Evolutionary conservation across 106 monocot species (phyloP).

Genomic region (Dactylorhiza incarnata): DNA sequence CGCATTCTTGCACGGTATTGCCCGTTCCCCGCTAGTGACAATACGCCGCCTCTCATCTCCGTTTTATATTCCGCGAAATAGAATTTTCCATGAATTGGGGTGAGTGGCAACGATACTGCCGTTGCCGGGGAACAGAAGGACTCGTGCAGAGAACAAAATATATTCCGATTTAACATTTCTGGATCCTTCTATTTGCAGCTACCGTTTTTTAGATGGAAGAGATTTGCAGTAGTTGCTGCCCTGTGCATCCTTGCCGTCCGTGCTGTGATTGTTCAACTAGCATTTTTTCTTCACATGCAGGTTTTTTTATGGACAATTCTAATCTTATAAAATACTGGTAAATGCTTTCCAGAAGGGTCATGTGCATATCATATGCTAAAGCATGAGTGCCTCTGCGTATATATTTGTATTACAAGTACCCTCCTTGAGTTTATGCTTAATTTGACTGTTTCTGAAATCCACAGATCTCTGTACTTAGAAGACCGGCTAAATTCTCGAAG

Average conservation of each 20-base stretch:
- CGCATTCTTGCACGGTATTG: too few relatives aligned
- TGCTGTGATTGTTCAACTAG: conserved; percentile 94
- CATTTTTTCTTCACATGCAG: conserved; percentile 96
- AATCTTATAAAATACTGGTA: background rate
- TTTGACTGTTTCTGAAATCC: conserved; percentile 11
- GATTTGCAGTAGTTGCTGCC: conserved; percentile 88
- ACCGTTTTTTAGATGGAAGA: conserved; percentile 93
- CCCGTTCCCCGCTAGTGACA: too few relatives aligned
- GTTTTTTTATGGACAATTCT: conserved; percentile 21
- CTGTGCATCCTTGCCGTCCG: conserved; percentile 87
- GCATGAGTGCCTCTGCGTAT: background rate
- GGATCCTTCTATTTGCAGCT: conserved; percentile 36
- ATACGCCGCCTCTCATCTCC: too few relatives aligned
- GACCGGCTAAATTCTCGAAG: conserved; percentile 61
- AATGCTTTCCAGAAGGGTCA: background rate
- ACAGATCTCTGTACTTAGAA: conserved; percentile 88
- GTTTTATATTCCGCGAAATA: too few relatives aligned
- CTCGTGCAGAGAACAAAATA: background rate
- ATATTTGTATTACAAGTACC: background rate
- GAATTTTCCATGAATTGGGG: too few relatives aligned
- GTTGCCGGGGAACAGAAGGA: too few relatives aligned
- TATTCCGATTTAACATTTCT: background rate
- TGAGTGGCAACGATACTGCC: too few relatives aligned
- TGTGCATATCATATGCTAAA: background rate
- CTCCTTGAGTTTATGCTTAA: background rate